A percentile compares a stretch with the other conserved stretches of the same genome.
Evolutionary conservation across 306 rosid species (phyloP).

Genomic region (Prunus persica): DNA sequence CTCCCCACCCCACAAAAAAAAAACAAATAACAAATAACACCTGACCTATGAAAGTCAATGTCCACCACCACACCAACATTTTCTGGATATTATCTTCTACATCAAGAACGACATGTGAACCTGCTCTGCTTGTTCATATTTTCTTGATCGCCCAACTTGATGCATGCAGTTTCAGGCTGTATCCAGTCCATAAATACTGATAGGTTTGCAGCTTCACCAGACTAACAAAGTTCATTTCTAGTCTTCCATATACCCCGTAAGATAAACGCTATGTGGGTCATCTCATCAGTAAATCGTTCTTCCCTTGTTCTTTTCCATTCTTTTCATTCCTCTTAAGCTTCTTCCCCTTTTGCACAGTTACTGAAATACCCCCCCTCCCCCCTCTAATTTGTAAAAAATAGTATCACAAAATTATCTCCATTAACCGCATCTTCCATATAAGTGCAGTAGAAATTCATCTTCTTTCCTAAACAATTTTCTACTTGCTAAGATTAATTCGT

Average conservation of each 20-base stretch:
- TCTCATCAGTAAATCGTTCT: not conserved
- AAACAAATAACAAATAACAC: not conserved
- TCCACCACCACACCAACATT: not conserved
- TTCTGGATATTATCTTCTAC: not conserved
- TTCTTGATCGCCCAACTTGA: not conserved
- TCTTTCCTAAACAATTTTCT: not conserved
- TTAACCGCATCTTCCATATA: not conserved
- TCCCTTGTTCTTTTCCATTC: too few relatives aligned
- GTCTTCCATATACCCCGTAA: not conserved
- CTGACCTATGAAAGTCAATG: constrained; percentile 16
- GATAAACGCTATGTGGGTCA: not conserved
- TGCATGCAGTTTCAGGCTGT: not conserved
- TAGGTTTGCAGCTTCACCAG: not conserved
- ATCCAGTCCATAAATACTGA: not conserved
- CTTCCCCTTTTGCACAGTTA: not conserved
- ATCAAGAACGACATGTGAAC: not conserved
- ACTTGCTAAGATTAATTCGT: not conserved
- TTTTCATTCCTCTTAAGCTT: not conserved
- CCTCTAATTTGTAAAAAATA: not conserved
- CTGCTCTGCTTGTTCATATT: not conserved
- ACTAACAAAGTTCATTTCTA: not conserved
- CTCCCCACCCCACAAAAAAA: not conserved
- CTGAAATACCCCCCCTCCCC: not conserved
- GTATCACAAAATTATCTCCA: not conserved
- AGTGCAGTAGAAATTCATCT: not conserved